phyloP scores from a whole-genome alignment of 805 yeast species.

The Spathaspora boniae region DNA sequence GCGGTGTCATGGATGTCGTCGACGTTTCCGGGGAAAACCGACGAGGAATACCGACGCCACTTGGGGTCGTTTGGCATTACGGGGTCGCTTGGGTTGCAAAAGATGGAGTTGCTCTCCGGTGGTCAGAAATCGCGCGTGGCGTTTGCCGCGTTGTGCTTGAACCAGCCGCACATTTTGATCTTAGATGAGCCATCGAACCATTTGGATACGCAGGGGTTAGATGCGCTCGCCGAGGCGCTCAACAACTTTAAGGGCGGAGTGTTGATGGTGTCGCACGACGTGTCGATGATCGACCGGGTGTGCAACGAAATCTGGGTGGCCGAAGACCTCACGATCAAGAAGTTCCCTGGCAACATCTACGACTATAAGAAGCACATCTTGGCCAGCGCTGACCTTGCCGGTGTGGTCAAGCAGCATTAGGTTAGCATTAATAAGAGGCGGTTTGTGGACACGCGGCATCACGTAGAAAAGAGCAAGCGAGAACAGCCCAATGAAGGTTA shows the following conservation, averaged over 20 bases:
- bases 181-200: slow-evolving; percentile 98
- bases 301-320: slow-evolving; percentile 96
- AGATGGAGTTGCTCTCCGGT: slow-evolving; percentile 86
- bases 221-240: slow-evolving; percentile 89
- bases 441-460: not conserved
- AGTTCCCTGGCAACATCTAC: slow-evolving; percentile 77
- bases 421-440: not conserved
- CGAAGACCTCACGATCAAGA: slow-evolving; percentile 76
- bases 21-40: slow-evolving; percentile 87
- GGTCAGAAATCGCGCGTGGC: slow-evolving; percentile 99
- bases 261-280: slow-evolving; percentile 97
- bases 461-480: too few species aligned
- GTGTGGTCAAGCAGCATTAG: slow-evolving; percentile 87
- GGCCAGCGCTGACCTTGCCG: slow-evolving; percentile 70
- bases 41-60: slow-evolving; percentile 95
- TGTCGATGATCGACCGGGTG: slow-evolving; percentile 79
- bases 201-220: slow-evolving; percentile 96
- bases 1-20: slow-evolving; percentile 95
- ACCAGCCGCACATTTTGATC: slow-evolving; percentile 85
- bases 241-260: slow-evolving; percentile 91
- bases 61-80: slow-evolving; percentile 96
- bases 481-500: too few species aligned
- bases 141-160: slow-evolving; percentile 89
- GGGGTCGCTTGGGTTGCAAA: slow-evolving; percentile 88
- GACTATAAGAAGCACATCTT: slow-evolving; percentile 89